Evolutionary conservation across 352 stramenopile genomes (phyloP).

Genomic region (Aphanomyces invadans): DNA sequence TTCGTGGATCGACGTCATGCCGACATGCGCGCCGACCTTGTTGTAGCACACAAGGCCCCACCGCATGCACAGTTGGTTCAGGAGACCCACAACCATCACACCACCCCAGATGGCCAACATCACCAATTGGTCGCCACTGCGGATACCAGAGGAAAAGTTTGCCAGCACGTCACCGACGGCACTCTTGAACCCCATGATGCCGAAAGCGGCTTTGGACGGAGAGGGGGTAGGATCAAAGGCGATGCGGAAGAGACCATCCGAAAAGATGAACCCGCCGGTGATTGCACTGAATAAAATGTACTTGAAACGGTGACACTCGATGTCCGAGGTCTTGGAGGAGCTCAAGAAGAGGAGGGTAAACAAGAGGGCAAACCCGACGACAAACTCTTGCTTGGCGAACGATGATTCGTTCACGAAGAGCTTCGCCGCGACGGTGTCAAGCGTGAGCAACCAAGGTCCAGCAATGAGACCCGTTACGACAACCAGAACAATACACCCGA

Average conservation of each 20-base stretch:
- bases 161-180: constrained; percentile 36
- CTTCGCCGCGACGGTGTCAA: constrained; percentile 7
- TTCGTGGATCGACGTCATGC: constrained; percentile 12
- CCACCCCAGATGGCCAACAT: constrained; percentile 12
- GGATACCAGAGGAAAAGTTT: not conserved
- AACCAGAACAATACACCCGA: constrained; percentile 10
- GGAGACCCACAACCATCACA: constrained; percentile 11
- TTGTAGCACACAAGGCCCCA: constrained; percentile 24
- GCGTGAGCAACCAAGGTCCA: constrained; percentile 7
- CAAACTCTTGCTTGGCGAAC: constrained; percentile 24
- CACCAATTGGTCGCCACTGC: not conserved
- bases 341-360: constrained; percentile 16
- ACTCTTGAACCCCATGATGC: constrained; percentile 30
- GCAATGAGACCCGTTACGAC: constrained; percentile 12
- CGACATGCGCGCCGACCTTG: constrained; percentile 7
- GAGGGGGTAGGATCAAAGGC: constrained; percentile 1
- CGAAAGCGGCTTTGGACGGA: not conserved
- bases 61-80: constrained; percentile 22
- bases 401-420: constrained; percentile 10
- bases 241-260: constrained; percentile 12
- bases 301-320: constrained; percentile 23
- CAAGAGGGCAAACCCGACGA: constrained; percentile 20
- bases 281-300: constrained; percentile 21
- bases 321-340: constrained; percentile 16
- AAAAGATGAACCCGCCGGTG: constrained; percentile 10